These are phyloP conservation scores for Fistulinella cinereoalba DNA, from an alignment of 1,284 basidiomycete species.

Conservation along the genomic window DNA sequence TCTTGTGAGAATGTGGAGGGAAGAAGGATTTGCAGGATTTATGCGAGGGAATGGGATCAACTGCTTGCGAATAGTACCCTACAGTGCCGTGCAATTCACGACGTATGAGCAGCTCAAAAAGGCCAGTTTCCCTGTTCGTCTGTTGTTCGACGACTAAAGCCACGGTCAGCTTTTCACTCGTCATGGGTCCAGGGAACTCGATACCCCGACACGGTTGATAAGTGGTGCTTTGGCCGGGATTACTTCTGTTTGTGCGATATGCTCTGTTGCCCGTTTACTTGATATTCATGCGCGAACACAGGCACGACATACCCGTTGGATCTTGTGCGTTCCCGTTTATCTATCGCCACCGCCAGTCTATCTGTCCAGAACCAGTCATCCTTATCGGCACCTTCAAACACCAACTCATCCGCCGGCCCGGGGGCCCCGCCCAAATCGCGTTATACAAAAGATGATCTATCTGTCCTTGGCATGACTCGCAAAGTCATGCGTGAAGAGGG, in stretches of 20 bases:
- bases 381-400: slow-evolving; percentile 14
- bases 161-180: slow-evolving; percentile 63
- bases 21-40: slow-evolving; percentile 89
- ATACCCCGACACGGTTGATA: slow-evolving; percentile 78
- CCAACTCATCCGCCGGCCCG: slow-evolving; percentile 44
- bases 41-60: slow-evolving; percentile 95
- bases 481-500: slow-evolving; percentile 92
- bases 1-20: slow-evolving; percentile 84
- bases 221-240: slow-evolving; percentile 90
- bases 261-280: slow-evolving; percentile 14
- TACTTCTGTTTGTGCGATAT: slow-evolving; percentile 70
- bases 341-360: slow-evolving; percentile 85
- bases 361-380: slow-evolving; percentile 33
- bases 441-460: slow-evolving; percentile 58
- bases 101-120: slow-evolving; percentile 89
- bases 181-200: slow-evolving; percentile 68
- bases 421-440: slow-evolving; percentile 42
- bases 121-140: slow-evolving; percentile 36
- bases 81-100: slow-evolving; percentile 82
- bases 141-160: slow-evolving; percentile 9
- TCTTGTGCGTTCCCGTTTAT: slow-evolving; percentile 88
- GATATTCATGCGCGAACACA: slow-evolving; percentile 27
- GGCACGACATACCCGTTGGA: slow-evolving; percentile 93
- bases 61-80: slow-evolving; percentile 84
- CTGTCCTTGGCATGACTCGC: slow-evolving; percentile 85